Evolutionary conservation across 225 moss, liverwort and hornwort genomes (phyloP).

Genomic region (Sphagnum contortum): DNA sequence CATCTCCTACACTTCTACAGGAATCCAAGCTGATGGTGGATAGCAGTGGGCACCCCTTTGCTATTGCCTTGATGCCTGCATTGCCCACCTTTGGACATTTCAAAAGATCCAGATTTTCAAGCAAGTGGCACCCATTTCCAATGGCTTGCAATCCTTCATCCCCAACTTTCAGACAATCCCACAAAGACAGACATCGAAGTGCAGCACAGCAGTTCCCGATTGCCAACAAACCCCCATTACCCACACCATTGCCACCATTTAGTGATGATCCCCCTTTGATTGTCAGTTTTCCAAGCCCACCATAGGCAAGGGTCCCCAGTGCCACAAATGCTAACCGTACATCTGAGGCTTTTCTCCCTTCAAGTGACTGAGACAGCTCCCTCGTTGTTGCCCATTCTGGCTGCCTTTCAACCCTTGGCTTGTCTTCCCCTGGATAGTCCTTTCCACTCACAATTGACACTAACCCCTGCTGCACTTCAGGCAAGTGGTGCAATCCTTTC

Average conservation of each 20-base stretch:
- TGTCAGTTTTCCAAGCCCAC: constrained; percentile 50
- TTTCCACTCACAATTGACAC: constrained; percentile 10
- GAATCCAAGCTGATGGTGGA: constrained; percentile 43
- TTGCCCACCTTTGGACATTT: constrained; percentile 56
- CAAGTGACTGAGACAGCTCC: constrained; percentile 55
- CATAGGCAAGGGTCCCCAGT: constrained; percentile 56
- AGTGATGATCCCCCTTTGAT: constrained; percentile 26
- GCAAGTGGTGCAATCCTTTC: constrained; percentile 16
- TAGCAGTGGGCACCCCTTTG: constrained; percentile 50
- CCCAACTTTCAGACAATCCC: constrained; percentile 54
- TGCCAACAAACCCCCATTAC: constrained; percentile 54
- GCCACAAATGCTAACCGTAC: constrained; percentile 56
- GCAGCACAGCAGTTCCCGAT: constrained; percentile 67
- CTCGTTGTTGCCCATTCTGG: constrained; percentile 59
- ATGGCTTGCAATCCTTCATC: constrained; percentile 61
- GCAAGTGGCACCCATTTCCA: constrained; percentile 56
- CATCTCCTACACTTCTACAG: constrained; percentile 43
- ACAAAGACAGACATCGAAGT: constrained; percentile 58
- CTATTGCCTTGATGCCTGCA: constrained; percentile 47
- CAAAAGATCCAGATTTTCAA: constrained; percentile 53
- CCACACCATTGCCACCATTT: constrained; percentile 24
- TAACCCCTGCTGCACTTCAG: constrained; percentile 10
- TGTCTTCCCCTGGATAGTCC: constrained; percentile 11
- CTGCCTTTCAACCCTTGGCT: constrained; percentile 42
- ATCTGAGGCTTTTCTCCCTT: constrained; percentile 62